Percentiles rank a stretch among this genome's conserved stretches.
These are phyloP conservation scores for Poteriospumella lacustris DNA, from an alignment of 108 stramenopile species.

Conservation along the genomic window DNA sequence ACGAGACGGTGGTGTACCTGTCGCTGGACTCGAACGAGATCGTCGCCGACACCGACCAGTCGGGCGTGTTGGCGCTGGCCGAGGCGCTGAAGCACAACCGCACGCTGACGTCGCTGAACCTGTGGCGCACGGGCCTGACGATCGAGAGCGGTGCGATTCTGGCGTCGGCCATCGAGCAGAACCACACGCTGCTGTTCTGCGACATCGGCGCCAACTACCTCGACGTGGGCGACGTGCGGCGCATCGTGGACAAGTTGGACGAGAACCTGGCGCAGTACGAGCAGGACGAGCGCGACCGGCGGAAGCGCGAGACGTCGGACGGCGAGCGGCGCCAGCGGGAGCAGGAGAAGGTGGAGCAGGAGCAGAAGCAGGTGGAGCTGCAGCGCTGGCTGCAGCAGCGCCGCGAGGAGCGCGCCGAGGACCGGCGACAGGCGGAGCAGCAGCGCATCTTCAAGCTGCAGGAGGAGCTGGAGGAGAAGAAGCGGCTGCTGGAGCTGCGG, in stretches of 20 bases:
- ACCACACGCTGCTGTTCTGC: slow-evolving; percentile 15
- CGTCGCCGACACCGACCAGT: background rate
- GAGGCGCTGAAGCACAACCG: background rate
- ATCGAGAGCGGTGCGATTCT: background rate
- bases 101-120: slow-evolving; percentile 21
- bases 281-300: background rate
- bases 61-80: background rate
- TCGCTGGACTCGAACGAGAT: slow-evolving; percentile 31
- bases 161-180: background rate
- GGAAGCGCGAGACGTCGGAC: background rate
- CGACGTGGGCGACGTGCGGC: background rate
- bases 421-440: background rate
- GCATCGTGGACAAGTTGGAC: slow-evolving; percentile 13
- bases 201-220: slow-evolving; percentile 8
- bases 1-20: slow-evolving; percentile 8
- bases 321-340: background rate
- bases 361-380: slow-evolving; percentile 8
- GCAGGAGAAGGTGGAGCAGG: slow-evolving; percentile 2
- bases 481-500: background rate
- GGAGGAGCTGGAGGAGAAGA: background rate
- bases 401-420: background rate
- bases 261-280: slow-evolving; percentile 16
- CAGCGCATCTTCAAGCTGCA: background rate
- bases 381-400: slow-evolving; percentile 10
- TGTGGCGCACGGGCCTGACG: slow-evolving; percentile 5